Base-by-base conservation (phyloP, 169 alveolate species). In the Cryptosporidium ubiquitum region DNA sequence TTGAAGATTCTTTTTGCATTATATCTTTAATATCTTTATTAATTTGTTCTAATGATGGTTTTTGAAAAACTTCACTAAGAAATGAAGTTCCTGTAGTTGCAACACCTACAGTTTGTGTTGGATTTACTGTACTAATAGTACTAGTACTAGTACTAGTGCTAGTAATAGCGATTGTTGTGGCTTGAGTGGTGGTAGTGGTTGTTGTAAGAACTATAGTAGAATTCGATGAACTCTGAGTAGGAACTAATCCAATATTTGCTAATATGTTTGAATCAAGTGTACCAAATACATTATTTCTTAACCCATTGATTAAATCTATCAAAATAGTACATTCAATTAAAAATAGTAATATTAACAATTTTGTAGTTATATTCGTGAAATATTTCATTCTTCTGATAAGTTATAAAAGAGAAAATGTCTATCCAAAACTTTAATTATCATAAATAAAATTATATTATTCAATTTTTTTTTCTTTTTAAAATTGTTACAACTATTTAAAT, bases 21-120 rank as follows among this genome's bases (percentile, higher is more conserved):
- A 44, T 64, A 14, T 79, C 68, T 47, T 64, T 64, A 61, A 79
- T 79, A 39, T 79, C 75, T 2, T 37, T 39, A 61, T 79, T 79
- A 26, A 79, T 16, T 18, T 23, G 64, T 12, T 79, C 75, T n/a
- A 79, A 18, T 61, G 89, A 40, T 61, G 44, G 61, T 7, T 79
- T 79, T 29, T 61, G 35, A 40, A 49, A 40, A 57, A 42, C 61
- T 39, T 42, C 29, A 39, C 31, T 64, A n/a, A 61, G 9, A 18
- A 40, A 57, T 23, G 68, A 29, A 26, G 14, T 20, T 9, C 40
- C 69, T 12, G 37, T 16, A 51, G n/a, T 33, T 33, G 12, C 23
- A 0, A 10, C 47, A 6, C 1, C 2, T 20, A 14, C 51, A 33
- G 14, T 20, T 7, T 39, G 44, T 5, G 20, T 4, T 66, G 55